Conservation (phyloP, 75 land plant genomes). For the Cupressus sempervirens region DNA sequence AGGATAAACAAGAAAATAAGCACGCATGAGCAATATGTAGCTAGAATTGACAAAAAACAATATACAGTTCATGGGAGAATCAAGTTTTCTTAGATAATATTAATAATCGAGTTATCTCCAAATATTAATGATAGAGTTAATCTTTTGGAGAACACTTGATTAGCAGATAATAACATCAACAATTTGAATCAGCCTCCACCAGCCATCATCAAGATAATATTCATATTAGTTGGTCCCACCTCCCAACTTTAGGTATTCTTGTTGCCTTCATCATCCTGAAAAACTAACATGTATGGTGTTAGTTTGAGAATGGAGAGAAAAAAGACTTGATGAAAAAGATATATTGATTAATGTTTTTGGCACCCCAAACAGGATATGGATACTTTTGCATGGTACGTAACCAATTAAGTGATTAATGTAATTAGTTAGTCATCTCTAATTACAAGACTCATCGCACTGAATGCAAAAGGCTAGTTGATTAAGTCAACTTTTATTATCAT, state of each 20-base stretch:
- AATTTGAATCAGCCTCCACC: no score
- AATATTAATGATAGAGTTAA: no score
- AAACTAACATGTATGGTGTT: neutral
- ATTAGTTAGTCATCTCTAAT: neutral
- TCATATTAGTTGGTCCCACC: neutral
- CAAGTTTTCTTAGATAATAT: no score
- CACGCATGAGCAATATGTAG: neutral
- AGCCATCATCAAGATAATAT: no score
- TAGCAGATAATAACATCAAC: no score
- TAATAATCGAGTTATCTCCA: no score
- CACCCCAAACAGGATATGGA: neutral
- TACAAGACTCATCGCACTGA: neutral
- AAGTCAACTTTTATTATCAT: neutral
- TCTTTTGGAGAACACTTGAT: no score
- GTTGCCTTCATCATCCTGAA: neutral
- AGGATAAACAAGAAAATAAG: neutral
- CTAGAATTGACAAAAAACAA: neutral
- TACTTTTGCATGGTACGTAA: neutral
- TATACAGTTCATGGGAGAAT: no score
- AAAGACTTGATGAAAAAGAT: neutral
- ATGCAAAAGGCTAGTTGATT: neutral
- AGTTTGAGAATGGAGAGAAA: neutral
- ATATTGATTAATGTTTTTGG: neutral
- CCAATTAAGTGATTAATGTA: no score
- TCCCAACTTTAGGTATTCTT: neutral